Evolutionary conservation across 1,284 basidiomycete species (phyloP).

Genomic region (Microbotryum saponariae): DNA sequence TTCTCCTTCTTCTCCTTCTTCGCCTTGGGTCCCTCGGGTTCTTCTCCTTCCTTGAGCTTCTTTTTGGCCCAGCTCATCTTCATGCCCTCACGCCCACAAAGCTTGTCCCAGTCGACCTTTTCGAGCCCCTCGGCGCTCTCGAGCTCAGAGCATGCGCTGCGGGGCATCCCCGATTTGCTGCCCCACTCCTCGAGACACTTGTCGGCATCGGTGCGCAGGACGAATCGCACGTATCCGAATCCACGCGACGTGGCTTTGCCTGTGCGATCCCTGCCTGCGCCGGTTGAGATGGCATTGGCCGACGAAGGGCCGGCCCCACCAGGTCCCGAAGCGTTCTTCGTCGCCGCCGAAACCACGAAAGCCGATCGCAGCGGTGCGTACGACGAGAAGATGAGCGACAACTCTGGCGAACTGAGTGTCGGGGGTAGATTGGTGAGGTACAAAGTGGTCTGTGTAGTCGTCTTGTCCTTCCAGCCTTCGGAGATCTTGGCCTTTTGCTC

Average conservation of each 20-base stretch:
- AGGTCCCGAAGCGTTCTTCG: constrained; percentile 41
- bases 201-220: constrained; percentile 80
- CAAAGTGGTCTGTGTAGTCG: constrained; percentile 37
- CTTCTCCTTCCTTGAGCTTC: constrained; percentile 42
- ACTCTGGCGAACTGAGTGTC: constrained; percentile 77
- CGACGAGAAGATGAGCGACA: constrained; percentile 88
- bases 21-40: constrained; percentile 43
- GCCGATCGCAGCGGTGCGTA: constrained; percentile 88
- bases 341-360: constrained; percentile 64
- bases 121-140: constrained; percentile 34
- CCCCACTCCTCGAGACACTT: constrained; percentile 53
- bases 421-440: constrained; percentile 60
- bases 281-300: constrained; percentile 25
- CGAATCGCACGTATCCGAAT: constrained; percentile 95
- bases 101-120: constrained; percentile 44
- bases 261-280: constrained; percentile 29
- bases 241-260: constrained; percentile 76
- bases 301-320: constrained; percentile 32
- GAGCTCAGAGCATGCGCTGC: constrained; percentile 24
- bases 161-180: constrained; percentile 45
- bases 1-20: constrained; percentile 28
- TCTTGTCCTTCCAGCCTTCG: constrained; percentile 11
- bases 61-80: constrained; percentile 64
- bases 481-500: constrained; percentile 2
- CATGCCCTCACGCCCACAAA: constrained; percentile 55